Evolutionary conservation across 805 yeast species (phyloP).

Genomic region (Priceomyces melissophilus): DNA sequence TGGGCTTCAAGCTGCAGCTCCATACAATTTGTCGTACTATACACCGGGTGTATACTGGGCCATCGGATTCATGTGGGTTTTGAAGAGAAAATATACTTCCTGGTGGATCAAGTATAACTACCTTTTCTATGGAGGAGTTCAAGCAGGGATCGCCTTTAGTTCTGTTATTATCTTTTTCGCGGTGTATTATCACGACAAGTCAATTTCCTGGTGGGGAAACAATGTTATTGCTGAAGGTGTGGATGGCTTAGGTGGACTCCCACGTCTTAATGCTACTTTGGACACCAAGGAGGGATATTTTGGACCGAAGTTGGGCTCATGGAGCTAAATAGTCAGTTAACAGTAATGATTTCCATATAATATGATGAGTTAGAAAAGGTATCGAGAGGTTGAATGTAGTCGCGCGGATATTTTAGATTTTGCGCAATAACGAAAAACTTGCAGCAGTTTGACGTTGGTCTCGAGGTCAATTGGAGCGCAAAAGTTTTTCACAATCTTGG

Average conservation of each 20-base stretch:
- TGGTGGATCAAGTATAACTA: slow-evolving; percentile 45
- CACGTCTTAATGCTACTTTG: slow-evolving; percentile 15
- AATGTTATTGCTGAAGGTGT: slow-evolving; percentile 25
- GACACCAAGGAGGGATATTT: slow-evolving; percentile 30
- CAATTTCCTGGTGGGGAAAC: slow-evolving; percentile 64
- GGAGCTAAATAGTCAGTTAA: background rate
- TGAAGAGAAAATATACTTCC: slow-evolving; percentile 40
- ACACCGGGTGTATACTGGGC: slow-evolving; percentile 58
- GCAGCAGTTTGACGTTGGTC: too few relatives aligned
- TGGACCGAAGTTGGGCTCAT: slow-evolving; percentile 25
- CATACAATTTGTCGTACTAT: slow-evolving; percentile 55
- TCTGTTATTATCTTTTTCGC: slow-evolving; percentile 35
- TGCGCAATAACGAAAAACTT: too few relatives aligned
- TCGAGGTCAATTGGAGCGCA: too few relatives aligned
- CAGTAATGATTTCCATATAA: too few relatives aligned
- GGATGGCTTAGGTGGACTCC: slow-evolving; percentile 4
- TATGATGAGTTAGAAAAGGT: too few relatives aligned
- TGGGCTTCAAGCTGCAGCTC: slow-evolving; percentile 50
- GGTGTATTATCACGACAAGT: slow-evolving; percentile 13
- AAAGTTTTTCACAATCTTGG: too few relatives aligned
- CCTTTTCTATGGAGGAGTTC: slow-evolving; percentile 43
- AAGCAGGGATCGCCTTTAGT: slow-evolving; percentile 41
- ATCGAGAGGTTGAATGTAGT: too few relatives aligned
- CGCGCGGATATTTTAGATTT: too few relatives aligned
- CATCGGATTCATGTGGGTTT: slow-evolving; percentile 32